These are phyloP conservation scores for Typha latifolia DNA, from an alignment of 176 grass and related monocot genomes.

Conservation along the genomic window DNA sequence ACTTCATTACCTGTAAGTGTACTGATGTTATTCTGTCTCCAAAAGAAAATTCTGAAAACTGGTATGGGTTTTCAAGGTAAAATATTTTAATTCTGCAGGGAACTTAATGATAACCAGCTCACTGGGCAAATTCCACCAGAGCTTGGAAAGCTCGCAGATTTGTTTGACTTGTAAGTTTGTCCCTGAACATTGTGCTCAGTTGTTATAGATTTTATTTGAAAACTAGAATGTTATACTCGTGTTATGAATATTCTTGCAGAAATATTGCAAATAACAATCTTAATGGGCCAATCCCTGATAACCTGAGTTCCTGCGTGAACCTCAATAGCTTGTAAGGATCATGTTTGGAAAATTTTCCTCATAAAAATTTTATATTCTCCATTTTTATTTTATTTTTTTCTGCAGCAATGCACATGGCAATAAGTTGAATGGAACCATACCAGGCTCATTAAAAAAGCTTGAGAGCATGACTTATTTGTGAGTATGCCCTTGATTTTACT, in stretches of 20 bases:
- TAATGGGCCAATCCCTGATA: slow-evolving; percentile 84
- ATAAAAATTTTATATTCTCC: neutral
- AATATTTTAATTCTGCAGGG: slow-evolving; percentile 39
- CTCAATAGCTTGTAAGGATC: slow-evolving; percentile 96
- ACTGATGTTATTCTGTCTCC: slow-evolving; percentile 1
- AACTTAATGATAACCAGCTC: slow-evolving; percentile 86
- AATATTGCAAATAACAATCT: slow-evolving; percentile 88
- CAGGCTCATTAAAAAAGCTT: slow-evolving; percentile 60
- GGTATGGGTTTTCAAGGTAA: slow-evolving; percentile 3
- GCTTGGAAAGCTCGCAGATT: slow-evolving; percentile 75
- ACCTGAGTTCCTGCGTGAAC: slow-evolving; percentile 86
- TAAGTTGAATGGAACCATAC: slow-evolving; percentile 89
- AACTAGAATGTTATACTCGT: neutral
- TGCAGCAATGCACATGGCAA: slow-evolving; percentile 86
- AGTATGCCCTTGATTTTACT: slow-evolving; percentile 15
- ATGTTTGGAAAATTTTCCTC: neutral
- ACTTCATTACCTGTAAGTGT: slow-evolving; percentile 84
- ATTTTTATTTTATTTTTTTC: slow-evolving; percentile 12
- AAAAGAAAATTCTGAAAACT: neutral
- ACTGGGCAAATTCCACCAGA: slow-evolving; percentile 76
- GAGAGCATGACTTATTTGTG: slow-evolving; percentile 99
- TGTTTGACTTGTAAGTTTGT: slow-evolving; percentile 83
- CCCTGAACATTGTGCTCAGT: neutral
- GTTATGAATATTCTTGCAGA: slow-evolving; percentile 23
- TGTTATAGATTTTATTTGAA: neutral